phyloP scores from a whole-genome alignment of 2,329 filamentous ascomycete species.

The Cytospora leucostoma region DNA sequence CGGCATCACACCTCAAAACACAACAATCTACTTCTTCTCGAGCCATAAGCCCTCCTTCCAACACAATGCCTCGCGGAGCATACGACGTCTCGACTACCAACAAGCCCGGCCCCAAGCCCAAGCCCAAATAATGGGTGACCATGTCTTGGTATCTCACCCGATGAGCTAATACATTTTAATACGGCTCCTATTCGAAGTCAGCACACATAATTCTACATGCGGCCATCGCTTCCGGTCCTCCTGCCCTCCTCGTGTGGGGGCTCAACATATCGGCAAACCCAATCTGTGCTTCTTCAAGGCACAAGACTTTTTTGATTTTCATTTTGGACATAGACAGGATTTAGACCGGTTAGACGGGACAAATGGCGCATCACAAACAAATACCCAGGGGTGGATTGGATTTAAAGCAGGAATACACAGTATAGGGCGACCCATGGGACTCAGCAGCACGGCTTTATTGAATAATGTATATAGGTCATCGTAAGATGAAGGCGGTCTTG shows the following conservation, averaged over 20 bases:
- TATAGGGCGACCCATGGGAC: slow-evolving; percentile 10
- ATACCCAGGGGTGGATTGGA: slow-evolving; percentile 12
- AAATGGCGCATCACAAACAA: slow-evolving; percentile 22
- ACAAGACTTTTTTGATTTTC: slow-evolving; percentile 2
- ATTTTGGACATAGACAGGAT: slow-evolving; percentile 4
- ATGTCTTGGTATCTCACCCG: background rate
- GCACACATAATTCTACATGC: background rate
- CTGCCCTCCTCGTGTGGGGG: background rate
- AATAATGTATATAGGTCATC: background rate
- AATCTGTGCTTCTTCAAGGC: background rate
- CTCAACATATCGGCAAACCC: background rate
- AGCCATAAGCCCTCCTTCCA: background rate
- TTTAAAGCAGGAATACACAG: slow-evolving; percentile 6
- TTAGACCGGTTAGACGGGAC: slow-evolving; percentile 12
- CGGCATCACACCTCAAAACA: background rate
- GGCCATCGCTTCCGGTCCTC: background rate
- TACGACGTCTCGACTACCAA: slow-evolving; percentile 28
- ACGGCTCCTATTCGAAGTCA: background rate
- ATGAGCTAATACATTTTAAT: background rate
- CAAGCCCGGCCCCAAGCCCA: slow-evolving; percentile 26
- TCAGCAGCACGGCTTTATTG: background rate
- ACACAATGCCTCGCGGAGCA: slow-evolving; percentile 26
- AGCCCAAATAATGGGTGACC: slow-evolving; percentile 24
- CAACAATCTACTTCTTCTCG: background rate
- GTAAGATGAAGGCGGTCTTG: no score